These are phyloP conservation scores for Amanita molliuscula DNA, from an alignment of 768 basidiomycete genomes.

Conservation along the genomic window DNA sequence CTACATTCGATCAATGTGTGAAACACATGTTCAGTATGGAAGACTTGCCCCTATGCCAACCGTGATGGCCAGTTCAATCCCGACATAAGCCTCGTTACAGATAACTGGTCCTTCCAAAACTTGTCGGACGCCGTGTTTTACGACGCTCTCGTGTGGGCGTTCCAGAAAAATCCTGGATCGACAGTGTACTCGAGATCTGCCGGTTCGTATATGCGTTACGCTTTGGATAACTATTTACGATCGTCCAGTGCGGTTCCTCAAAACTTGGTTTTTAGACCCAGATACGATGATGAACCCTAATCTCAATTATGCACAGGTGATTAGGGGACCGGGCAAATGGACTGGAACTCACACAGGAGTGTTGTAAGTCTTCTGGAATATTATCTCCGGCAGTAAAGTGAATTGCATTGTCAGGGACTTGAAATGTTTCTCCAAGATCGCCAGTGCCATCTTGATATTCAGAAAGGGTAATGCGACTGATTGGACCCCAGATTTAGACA, in stretches of 20 bases:
- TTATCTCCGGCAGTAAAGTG: background rate
- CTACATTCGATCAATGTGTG: background rate
- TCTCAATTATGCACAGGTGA: constrained; percentile 46
- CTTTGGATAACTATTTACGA: background rate
- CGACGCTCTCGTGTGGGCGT: constrained; percentile 45
- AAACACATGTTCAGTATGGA: constrained; percentile 35
- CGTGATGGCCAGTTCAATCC: constrained; percentile 61
- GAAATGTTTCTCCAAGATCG: constrained; percentile 47
- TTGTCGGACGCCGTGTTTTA: constrained; percentile 53
- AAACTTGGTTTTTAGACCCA: constrained; percentile 50
- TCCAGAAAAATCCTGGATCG: constrained; percentile 13
- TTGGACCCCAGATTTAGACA: constrained; percentile 46
- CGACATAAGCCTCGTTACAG: constrained; percentile 44
- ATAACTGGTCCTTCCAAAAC: constrained; percentile 43
- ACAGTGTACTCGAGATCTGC: constrained; percentile 28
- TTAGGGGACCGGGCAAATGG: constrained; percentile 28
- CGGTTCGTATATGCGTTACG: constrained; percentile 16
- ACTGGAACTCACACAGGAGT: constrained; percentile 42
- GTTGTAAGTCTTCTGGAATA: constrained; percentile 26
- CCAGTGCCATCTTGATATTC: constrained; percentile 41
- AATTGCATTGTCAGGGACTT: constrained; percentile 31
- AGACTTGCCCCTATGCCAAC: constrained; percentile 41
- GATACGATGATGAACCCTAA: constrained; percentile 56
- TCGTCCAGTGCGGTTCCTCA: constrained; percentile 30
- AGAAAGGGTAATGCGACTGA: constrained; percentile 35